These are phyloP conservation scores for Trichoderma cornu-damae DNA, from an alignment of 2,329 filamentous ascomycete species.

Conservation along the genomic window DNA sequence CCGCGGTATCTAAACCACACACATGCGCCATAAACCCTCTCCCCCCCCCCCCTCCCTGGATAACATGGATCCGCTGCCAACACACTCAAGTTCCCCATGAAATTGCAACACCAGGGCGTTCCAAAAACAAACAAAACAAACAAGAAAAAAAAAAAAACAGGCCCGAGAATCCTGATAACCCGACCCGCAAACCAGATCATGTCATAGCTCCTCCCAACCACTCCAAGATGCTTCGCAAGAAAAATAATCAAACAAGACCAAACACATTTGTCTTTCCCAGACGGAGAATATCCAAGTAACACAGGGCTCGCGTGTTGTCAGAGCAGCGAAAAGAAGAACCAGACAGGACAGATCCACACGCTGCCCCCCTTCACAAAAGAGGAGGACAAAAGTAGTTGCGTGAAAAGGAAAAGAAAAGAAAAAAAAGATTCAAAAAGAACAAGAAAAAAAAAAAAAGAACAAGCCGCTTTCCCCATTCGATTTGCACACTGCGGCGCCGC, in stretches of 20 bases:
- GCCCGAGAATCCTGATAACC: constrained; percentile 31
- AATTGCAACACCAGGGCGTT: constrained; percentile 34
- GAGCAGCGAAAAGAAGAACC: constrained; percentile 21
- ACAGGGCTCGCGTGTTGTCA: constrained; percentile 19
- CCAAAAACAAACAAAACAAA: constrained; percentile 21
- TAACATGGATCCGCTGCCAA: constrained; percentile 29
- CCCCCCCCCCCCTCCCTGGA: no score
- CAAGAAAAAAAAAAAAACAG: no score
- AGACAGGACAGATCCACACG: constrained; percentile 18
- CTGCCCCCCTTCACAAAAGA: constrained; percentile 7
- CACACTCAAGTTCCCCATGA: constrained; percentile 26
- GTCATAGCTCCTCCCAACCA: constrained; percentile 28
- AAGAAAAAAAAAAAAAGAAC: constrained; percentile 12
- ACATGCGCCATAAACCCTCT: constrained; percentile 31
- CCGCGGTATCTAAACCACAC: constrained; percentile 31
- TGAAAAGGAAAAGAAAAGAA: constrained; percentile 15
- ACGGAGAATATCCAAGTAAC: constrained; percentile 29
- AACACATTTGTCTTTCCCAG: constrained; percentile 23
- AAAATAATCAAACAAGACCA: constrained; percentile 18
- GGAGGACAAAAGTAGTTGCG: neutral
- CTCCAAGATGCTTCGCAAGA: constrained; percentile 31
- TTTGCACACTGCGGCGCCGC: constrained; percentile 29
- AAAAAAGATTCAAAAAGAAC: no score
- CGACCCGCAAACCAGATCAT: constrained; percentile 31
- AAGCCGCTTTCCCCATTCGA: constrained; percentile 29